phyloP scores from a whole-genome alignment of 2,329 filamentous ascomycete species.

The Colletotrichum sidae region DNA sequence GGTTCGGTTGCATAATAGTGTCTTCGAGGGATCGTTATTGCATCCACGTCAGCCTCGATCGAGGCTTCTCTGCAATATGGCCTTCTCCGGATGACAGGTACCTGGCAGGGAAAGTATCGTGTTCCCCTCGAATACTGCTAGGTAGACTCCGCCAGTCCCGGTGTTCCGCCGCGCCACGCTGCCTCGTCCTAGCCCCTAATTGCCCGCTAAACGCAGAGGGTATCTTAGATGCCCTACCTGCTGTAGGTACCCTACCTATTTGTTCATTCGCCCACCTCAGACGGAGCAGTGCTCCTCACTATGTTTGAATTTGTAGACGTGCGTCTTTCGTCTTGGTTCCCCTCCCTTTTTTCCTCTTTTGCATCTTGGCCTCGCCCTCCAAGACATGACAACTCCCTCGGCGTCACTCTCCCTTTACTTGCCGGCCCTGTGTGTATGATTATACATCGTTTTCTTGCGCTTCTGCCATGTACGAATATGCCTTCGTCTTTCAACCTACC shows the following conservation, averaged over 20 bases:
- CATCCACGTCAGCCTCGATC: slow-evolving; percentile 2
- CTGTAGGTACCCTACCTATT: too few species aligned
- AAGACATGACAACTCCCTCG: slow-evolving; percentile 8
- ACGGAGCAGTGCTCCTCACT: too few species aligned
- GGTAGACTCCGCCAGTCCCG: slow-evolving; percentile 19
- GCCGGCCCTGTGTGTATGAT: not conserved
- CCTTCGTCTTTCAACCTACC: not conserved
- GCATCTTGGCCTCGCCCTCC: slow-evolving; percentile 8
- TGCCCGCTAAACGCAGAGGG: not conserved
- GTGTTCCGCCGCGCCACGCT: slow-evolving; percentile 27
- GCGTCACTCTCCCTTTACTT: slow-evolving; percentile 10
- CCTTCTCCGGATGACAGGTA: too few species aligned
- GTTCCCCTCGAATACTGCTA: too few species aligned
- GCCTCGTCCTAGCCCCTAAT: slow-evolving; percentile 10
- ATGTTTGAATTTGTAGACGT: too few species aligned
- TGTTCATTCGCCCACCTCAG: too few species aligned
- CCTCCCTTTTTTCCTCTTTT: too few species aligned
- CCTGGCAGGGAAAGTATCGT: too few species aligned
- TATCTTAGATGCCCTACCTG: not conserved
- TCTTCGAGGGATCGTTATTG: not conserved
- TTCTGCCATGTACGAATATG: not conserved
- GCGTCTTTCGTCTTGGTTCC: too few species aligned
- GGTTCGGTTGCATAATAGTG: not conserved
- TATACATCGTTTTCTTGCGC: not conserved
- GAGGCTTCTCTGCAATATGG: too few species aligned